Evolutionary conservation across 73 alveolate species (phyloP).

Genomic region (Effrenium voratum): DNA sequence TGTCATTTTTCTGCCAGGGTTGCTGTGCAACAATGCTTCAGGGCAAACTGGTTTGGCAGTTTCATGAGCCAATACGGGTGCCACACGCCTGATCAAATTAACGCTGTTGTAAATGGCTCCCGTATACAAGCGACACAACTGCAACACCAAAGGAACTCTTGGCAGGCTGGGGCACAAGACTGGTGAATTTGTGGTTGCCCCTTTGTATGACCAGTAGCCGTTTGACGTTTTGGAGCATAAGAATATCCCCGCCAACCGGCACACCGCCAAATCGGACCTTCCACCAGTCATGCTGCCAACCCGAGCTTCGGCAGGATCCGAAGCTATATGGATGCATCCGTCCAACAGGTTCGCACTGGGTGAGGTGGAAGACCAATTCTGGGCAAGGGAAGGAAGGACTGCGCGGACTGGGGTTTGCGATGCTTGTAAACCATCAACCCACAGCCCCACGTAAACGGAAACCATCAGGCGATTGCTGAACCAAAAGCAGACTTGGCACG

Average conservation of each 20-base stretch:
- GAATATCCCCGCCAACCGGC: not conserved
- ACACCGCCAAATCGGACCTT: too few species aligned
- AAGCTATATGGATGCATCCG: slow-evolving; percentile 35
- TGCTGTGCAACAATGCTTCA: too few species aligned
- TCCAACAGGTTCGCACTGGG: not conserved
- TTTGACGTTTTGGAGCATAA: not conserved
- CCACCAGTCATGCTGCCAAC: too few species aligned
- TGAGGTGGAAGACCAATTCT: not conserved
- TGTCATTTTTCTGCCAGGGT: too few species aligned
- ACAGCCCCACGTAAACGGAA: not conserved
- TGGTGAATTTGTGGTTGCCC: not conserved
- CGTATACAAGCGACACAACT: not conserved
- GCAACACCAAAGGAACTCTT: not conserved
- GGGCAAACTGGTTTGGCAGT: too few species aligned
- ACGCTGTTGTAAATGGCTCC: too few species aligned
- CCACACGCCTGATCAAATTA: too few species aligned
- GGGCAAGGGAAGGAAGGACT: not conserved
- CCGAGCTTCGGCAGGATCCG: too few species aligned
- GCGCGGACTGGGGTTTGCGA: too few species aligned
- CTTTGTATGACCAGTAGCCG: not conserved
- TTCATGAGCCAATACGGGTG: too few species aligned
- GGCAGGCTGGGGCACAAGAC: not conserved
- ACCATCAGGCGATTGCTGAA: not conserved
- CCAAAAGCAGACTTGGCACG: too few species aligned
- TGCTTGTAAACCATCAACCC: not conserved